phyloP scores from a whole-genome alignment of 2,329 filamentous ascomycete genomes.

The Xylariaceae sp. region DNA sequence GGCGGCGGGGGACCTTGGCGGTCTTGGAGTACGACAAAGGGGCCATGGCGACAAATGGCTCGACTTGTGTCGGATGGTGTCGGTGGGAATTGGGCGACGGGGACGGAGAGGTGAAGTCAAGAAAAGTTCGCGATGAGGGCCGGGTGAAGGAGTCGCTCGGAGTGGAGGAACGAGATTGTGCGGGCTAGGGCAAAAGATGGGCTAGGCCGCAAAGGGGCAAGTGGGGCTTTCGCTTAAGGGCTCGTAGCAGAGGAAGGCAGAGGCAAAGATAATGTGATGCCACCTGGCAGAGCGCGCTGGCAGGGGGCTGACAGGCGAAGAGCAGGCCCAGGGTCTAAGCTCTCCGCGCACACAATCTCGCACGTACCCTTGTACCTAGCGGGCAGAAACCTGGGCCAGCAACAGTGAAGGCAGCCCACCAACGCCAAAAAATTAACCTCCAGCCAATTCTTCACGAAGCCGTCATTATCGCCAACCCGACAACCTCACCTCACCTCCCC shows the following conservation, averaged over 20 bases:
- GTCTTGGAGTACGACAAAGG: constrained; percentile 92
- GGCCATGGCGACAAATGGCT: constrained; percentile 38
- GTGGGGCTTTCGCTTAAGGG: constrained; percentile 26
- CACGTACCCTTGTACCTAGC: too few relatives aligned
- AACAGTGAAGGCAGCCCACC: neutral
- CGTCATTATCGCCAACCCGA: constrained; percentile 19
- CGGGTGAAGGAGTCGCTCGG: constrained; percentile 15
- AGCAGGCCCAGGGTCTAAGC: neutral
- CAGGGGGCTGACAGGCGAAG: too few relatives aligned
- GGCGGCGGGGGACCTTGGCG: constrained; percentile 96
- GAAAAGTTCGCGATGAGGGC: constrained; percentile 21
- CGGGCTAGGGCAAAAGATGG: constrained; percentile 29
- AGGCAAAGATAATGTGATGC: too few relatives aligned
- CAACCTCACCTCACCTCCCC: constrained; percentile 20
- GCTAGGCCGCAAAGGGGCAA: constrained; percentile 16
- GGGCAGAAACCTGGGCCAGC: too few relatives aligned
- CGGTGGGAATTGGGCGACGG: constrained; percentile 22
- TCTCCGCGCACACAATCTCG: constrained; percentile 11
- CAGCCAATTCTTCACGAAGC: constrained; percentile 26
- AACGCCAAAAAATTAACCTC: constrained; percentile 22
- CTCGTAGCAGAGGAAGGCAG: too few relatives aligned
- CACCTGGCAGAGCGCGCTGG: too few relatives aligned
- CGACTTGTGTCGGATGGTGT: constrained; percentile 35
- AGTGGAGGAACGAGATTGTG: constrained; percentile 23
- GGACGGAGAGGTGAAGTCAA: constrained; percentile 13